These are phyloP conservation scores for Blastocystis sp. DNA, from an alignment of 352 stramenopile genomes.

Conservation along the genomic window DNA sequence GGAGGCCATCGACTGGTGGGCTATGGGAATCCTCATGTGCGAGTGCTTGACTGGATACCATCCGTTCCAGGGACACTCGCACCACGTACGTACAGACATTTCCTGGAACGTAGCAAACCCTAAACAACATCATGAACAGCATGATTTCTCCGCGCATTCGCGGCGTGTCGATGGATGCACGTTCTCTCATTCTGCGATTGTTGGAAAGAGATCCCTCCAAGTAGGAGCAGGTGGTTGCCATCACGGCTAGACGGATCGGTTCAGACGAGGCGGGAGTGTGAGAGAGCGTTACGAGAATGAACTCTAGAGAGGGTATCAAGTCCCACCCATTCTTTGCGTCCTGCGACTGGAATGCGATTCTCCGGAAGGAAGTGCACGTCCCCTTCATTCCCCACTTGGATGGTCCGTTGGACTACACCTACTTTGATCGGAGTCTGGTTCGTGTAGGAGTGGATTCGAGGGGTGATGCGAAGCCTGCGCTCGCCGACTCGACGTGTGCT, in stretches of 20 bases:
- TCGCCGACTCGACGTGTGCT: slow-evolving; percentile 4
- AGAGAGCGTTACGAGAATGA: neutral
- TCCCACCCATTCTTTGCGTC: slow-evolving; percentile 73
- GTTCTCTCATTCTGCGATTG: slow-evolving; percentile 68
- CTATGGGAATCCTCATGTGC: slow-evolving; percentile 74
- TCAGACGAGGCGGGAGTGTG: slow-evolving; percentile 57
- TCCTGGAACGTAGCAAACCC: slow-evolving; percentile 61
- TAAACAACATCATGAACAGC: slow-evolving; percentile 75
- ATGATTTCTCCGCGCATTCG: slow-evolving; percentile 64
- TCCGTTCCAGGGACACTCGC: slow-evolving; percentile 75
- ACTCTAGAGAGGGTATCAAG: slow-evolving; percentile 62
- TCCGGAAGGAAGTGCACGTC: slow-evolving; percentile 58
- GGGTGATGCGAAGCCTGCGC: neutral
- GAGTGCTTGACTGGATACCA: slow-evolving; percentile 78
- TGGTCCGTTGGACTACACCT: slow-evolving; percentile 35
- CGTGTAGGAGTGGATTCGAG: neutral
- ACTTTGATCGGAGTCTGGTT: slow-evolving; percentile 58
- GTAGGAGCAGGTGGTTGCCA: slow-evolving; percentile 61
- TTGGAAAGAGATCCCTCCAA: slow-evolving; percentile 69
- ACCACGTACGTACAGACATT: slow-evolving; percentile 59
- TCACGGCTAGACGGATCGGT: slow-evolving; percentile 19
- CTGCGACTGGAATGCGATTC: slow-evolving; percentile 72
- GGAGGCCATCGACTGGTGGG: slow-evolving; percentile 76
- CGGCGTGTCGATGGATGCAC: slow-evolving; percentile 67
- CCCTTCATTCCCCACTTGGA: slow-evolving; percentile 55